Base-by-base conservation (phyloP, 495 filamentous ascomycete species). In the Bacidia rubella region DNA sequence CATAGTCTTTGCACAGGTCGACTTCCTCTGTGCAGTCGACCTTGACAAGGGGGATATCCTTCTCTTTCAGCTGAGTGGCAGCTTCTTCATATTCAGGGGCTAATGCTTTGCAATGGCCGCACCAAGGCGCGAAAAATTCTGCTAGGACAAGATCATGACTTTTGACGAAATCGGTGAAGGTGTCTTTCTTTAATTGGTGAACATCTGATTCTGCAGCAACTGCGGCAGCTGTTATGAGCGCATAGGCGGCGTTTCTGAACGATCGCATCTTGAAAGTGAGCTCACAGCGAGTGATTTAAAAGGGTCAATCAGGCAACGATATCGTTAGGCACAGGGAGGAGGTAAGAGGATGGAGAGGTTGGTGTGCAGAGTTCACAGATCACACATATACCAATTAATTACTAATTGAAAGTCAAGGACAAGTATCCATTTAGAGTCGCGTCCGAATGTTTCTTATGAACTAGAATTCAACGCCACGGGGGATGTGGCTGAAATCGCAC, bases 91-190 rank as follows among this genome's bases (percentile, higher is more conserved):
- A 92, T 73, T 92, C 87, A 55, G 86, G 86, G 42, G 85, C 86
- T 26, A 92, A 72, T 56, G 87, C 84, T 76, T 98, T 98, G 85
- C 92, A 98, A 78, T 98, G 92, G 59, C 92, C 92, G 66, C 93
- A 99, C 93, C 92, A 97, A 40, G 93, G 93, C 22, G 92, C 92
- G 68, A 93, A 99, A 77, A 95, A 99, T 74, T 99, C 92, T 53
- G 95, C 78, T 56, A 99, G 78, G 42, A 99, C 92, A 51, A 97
- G 75, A 59, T 85, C 80, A 65, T 97, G 81, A 54, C 83, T 75
- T 60, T 82, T 86, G 56, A 99, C 70, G 70, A 96, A 99, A 47
- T 77, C 75, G 43, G 81, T 69, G 62, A 98, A 97, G 41, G 78
- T 89, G 60, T 92, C 88, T 67, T 78, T 84, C 66, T 80, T 90